Conservation (phyloP, 192 early-diverging fungal genomes). For the Mortierella hygrophila region DNA sequence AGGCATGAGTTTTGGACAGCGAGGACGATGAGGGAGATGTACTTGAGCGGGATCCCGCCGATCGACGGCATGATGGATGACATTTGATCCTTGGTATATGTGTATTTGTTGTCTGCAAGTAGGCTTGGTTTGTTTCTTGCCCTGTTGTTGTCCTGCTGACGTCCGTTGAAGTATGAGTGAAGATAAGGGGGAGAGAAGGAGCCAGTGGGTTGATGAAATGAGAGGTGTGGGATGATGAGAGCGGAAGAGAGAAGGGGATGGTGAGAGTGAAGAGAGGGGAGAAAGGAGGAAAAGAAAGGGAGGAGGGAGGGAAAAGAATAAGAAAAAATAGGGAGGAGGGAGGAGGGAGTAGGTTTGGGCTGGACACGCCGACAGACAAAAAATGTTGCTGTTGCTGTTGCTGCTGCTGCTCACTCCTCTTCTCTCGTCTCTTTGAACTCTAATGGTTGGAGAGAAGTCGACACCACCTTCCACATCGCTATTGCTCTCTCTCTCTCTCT, state of each 20-base stretch:
- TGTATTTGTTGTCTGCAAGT: not conserved
- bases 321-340: not conserved
- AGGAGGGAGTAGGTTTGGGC: not conserved
- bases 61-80: conserved; percentile 40
- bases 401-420: not conserved
- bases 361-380: not conserved
- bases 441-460: not conserved
- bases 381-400: not conserved
- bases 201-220: not conserved
- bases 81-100: conserved; percentile 20
- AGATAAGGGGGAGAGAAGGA: not conserved
- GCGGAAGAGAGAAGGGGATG: not conserved
- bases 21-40: conserved; percentile 85
- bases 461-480: not conserved
- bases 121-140: too few species aligned
- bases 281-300: not conserved
- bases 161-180: not conserved
- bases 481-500: not conserved
- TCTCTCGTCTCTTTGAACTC: not conserved
- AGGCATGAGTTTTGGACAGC: conserved; percentile 91
- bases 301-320: not conserved
- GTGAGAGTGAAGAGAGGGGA: not conserved
- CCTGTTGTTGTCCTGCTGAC: not conserved
- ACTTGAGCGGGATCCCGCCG: conserved; percentile 82
- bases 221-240: not conserved